Percentiles rank a stretch among this genome's conserved stretches.
Conservation (phyloP, 257 asterid species). For the Solanum chilense region DNA sequence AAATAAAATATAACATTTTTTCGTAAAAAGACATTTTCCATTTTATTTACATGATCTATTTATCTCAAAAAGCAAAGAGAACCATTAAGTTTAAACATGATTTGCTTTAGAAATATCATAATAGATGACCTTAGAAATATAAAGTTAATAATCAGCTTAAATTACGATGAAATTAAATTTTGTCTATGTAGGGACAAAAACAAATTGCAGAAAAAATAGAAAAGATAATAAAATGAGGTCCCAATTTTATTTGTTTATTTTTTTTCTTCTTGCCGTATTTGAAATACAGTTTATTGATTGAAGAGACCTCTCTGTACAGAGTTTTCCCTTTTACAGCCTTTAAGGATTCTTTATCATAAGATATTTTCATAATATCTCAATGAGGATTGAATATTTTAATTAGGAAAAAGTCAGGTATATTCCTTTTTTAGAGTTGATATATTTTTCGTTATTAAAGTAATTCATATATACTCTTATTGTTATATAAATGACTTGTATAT, state of each 20-base stretch:
- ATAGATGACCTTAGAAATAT: neutral
- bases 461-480: accelerated
- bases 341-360: neutral
- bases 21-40: neutral
- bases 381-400: neutral
- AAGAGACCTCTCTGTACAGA: neutral
- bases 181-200: neutral
- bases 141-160: neutral
- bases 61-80: neutral
- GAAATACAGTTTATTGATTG: neutral
- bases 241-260: neutral
- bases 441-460: accelerated
- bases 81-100: neutral
- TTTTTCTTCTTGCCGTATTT: neutral
- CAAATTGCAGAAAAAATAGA: neutral
- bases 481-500: no score
- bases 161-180: neutral
- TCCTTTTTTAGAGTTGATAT: no score
- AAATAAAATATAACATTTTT: neutral
- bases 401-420: no score
- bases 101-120: neutral
- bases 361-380: neutral
- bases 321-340: neutral
- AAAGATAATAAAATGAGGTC: neutral
- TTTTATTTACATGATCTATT: neutral